Evolutionary conservation across 2,329 filamentous ascomycete species (phyloP).

Genomic region (Sarocladium kiliense): DNA sequence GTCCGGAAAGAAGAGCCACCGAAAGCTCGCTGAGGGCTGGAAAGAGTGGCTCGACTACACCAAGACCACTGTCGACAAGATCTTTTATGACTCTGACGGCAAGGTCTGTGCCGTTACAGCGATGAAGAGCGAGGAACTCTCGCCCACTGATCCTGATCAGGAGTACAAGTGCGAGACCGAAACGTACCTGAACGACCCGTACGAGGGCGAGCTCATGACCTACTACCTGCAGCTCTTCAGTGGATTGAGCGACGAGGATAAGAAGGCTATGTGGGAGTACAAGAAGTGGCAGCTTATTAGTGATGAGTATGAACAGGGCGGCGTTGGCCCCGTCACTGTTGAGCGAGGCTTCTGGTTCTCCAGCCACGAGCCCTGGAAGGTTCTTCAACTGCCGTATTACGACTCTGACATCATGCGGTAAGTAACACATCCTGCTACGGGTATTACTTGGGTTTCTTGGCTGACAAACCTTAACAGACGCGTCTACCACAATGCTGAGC

Average conservation of each 20-base stretch:
- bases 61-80: conserved; percentile 27
- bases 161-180: conserved; percentile 30
- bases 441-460: neutral
- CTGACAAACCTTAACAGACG: conserved; percentile 17
- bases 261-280: conserved; percentile 28
- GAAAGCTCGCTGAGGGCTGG: conserved; percentile 28
- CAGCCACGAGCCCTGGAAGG: conserved; percentile 36
- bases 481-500: conserved; percentile 32
- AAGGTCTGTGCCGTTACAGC: conserved; percentile 33
- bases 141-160: conserved; percentile 21
- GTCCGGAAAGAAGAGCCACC: conserved; percentile 15
- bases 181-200: conserved; percentile 32
- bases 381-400: conserved; percentile 36
- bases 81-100: conserved; percentile 33
- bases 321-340: conserved; percentile 34
- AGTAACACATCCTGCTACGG: neutral
- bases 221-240: conserved; percentile 35
- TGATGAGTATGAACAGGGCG: conserved; percentile 29
- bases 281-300: conserved; percentile 32
- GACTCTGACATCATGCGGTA: conserved; percentile 33
- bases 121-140: conserved; percentile 28
- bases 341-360: conserved; percentile 37
- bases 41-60: conserved; percentile 35
- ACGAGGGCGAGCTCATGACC: conserved; percentile 36
- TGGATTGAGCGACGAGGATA: conserved; percentile 24